phyloP scores from a whole-genome alignment of 2,329 filamentous ascomycete species.

The Cladosporium sp. region DNA sequence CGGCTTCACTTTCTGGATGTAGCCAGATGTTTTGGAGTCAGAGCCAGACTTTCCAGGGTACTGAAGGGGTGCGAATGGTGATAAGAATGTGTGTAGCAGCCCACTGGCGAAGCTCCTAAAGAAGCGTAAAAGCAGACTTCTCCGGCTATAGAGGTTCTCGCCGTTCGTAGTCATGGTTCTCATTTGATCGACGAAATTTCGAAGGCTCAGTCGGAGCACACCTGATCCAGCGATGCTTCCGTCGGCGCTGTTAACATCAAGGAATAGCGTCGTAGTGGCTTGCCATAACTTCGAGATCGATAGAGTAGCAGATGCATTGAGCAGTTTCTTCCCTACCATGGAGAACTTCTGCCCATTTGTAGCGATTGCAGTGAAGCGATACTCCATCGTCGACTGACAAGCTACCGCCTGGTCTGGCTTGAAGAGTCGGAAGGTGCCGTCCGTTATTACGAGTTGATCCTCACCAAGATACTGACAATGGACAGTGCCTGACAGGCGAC shows the following conservation, averaged over 20 bases:
- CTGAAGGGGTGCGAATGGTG: background rate
- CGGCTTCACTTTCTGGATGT: background rate
- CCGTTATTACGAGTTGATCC: background rate
- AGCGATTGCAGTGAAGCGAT: background rate
- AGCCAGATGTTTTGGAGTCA: too few relatives aligned
- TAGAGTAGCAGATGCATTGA: background rate
- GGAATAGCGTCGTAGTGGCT: background rate
- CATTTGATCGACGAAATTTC: background rate
- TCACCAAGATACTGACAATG: background rate
- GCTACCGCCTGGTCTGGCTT: background rate
- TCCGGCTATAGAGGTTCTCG: background rate
- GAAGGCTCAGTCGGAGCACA: background rate
- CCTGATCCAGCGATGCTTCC: background rate
- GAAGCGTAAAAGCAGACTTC: background rate
- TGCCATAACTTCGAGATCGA: slow-evolving; percentile 25
- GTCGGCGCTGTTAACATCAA: background rate
- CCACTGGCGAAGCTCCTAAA: background rate
- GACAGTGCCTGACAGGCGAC: background rate
- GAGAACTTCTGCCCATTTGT: background rate
- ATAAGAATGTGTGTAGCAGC: background rate
- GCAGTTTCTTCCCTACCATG: slow-evolving; percentile 24
- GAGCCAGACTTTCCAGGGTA: background rate
- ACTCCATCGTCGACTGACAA: background rate
- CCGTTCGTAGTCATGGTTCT: background rate
- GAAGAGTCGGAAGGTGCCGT: background rate